phyloP scores from a whole-genome alignment of 2,329 filamentous ascomycete species.

The Phialophora tarda region DNA sequence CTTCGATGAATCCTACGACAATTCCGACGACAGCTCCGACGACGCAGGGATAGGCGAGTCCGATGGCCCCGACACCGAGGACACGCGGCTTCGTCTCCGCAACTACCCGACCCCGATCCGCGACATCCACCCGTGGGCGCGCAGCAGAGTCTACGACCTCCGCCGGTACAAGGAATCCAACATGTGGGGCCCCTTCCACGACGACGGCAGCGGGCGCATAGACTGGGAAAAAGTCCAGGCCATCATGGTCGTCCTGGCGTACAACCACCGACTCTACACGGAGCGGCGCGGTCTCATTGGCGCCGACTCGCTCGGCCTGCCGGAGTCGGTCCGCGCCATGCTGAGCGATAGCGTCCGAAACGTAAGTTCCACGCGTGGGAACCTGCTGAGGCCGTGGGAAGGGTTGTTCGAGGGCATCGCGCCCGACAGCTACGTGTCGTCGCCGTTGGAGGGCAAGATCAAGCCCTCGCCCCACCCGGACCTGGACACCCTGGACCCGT shows the following conservation, averaged over 20 bases:
- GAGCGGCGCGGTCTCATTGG: constrained; percentile 27
- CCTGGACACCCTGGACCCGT: constrained; percentile 68
- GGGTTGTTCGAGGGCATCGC: constrained; percentile 39
- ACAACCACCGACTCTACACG: constrained; percentile 62
- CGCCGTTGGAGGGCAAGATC: constrained; percentile 40
- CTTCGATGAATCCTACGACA: constrained; percentile 3
- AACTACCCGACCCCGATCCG: constrained; percentile 20
- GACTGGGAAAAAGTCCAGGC: constrained; percentile 84
- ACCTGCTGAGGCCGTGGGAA: constrained; percentile 34
- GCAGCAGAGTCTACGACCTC: constrained; percentile 74
- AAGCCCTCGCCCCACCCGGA: constrained; percentile 31
- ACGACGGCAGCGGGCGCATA: constrained; percentile 65
- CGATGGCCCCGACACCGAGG: constrained; percentile 3
- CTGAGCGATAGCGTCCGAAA: constrained; percentile 19
- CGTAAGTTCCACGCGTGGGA: neutral
- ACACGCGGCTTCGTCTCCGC: constrained; percentile 2
- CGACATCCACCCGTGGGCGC: constrained; percentile 64
- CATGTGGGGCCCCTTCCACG: constrained; percentile 73
- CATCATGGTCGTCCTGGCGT: constrained; percentile 70
- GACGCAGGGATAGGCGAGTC: neutral
- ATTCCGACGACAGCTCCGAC: constrained; percentile 7
- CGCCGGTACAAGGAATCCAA: constrained; percentile 67
- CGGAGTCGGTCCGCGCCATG: neutral
- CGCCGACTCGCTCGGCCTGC: constrained; percentile 7
- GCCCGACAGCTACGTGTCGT: constrained; percentile 37